Base-by-base conservation (phyloP, 2,329 filamentous ascomycete genomes). In the Verticillium nubilum region DNA sequence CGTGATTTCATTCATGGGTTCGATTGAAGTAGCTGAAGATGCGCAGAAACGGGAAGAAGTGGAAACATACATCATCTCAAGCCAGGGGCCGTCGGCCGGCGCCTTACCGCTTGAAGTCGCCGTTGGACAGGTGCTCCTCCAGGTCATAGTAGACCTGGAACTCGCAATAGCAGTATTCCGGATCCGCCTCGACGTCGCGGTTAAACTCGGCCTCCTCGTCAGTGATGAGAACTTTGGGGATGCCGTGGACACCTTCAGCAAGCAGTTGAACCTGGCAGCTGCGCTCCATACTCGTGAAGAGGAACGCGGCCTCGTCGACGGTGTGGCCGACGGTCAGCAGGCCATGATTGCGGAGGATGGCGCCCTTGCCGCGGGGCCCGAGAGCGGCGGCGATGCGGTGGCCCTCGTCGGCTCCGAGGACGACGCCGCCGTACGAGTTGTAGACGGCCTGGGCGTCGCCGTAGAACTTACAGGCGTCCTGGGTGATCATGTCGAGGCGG, bases 291-390 rank as follows among this genome's bases (percentile, higher is more conserved):
- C 86, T 75, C 0, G 84, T 86, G 69, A 88, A 90, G 59, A 90
- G 71, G 69, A 86, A 91, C 0, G 87, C 87, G 0, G 89, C 88
- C 71, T 91, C 89, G 64, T 91, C 89, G 1, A 92, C 88, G 0
- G 87, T 91, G 4, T 70, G 67, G 0, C 89, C 89, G 0, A 90
- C 87, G 0, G 87, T 91, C 56, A 91, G 66, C 13, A 92, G 72
- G 0, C 89, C 89, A 65, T 91, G 89, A 68, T 91, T 92, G 59
- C 86, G 77, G 54, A 91, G 72, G 33, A 91, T 87, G 64, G 85
- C 78, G 1, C 80, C 86, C 68, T 81, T 88, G 61, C 81, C 82
- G 0, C 75, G 70, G 1, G 64, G 63, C 0, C 88, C 89, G 5
- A 92, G 73, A 0, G 87, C 84, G 3, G 74, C 74, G 0, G 88